Base-by-base conservation (phyloP, 306 rosid genomes). In the Trifolium pratense region DNA sequence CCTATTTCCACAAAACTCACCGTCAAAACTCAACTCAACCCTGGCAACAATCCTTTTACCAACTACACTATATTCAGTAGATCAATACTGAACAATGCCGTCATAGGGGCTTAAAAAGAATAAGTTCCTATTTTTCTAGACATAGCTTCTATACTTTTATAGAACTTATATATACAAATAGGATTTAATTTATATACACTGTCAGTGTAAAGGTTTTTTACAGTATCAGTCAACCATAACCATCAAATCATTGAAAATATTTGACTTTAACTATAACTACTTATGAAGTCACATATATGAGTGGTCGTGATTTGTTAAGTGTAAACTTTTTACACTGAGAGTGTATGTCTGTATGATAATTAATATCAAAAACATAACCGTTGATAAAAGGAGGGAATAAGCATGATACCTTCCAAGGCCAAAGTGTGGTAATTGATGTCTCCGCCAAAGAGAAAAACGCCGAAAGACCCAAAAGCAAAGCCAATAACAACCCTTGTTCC, bases 391-490 rank as follows among this genome's bases (percentile, higher is more conserved):
- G 39, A 75, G 15, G 64, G 16, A 58, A 43, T 1, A 63, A 52
- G 15, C 39, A 61, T 20, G 34, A 58, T 85, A 95, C 99, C 97
- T 95, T 95, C 99, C 99, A 95, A 76, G 99, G 99, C 99, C 99
- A 95, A 61, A 95, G 89, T 3, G 97, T 95, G 37, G 97, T 95
- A 75, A 95, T 95, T 29, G 99, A 88, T 74, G 99, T 95, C 96
- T 95, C 99, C 0, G 97, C 99, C 96, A 95, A 76, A n/a, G 99
- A 95, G 88, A 95, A 95, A 82, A 95, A 91, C 1, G 99, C 99
- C 0, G 99, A 95, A 72, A 95, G 96, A 36, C 97, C 93, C 85
- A 95, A 81, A 79, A 95, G 99, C 73, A 86, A 21, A 1, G 90
- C 96, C 86, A 95, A 75, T 34, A 95, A 14, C 83, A 95, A 71